Evolutionary conservation across 1,139 yeast species (phyloP).

Genomic region (Debaryomyces sp.): DNA sequence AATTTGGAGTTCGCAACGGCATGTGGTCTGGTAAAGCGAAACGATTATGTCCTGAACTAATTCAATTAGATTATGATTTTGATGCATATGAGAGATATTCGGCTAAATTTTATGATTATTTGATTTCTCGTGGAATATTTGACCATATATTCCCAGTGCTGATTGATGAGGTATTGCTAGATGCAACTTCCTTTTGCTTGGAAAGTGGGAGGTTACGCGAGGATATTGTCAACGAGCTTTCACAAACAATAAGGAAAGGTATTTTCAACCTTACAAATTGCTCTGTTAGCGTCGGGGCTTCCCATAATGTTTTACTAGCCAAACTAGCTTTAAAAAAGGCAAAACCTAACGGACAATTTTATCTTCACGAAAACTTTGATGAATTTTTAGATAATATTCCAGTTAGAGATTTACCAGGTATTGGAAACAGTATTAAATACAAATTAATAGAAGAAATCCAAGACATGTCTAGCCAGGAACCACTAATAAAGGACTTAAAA

Average conservation of each 20-base stretch:
- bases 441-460: constrained; percentile 36
- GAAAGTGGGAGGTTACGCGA: constrained; percentile 12
- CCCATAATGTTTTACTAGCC: constrained; percentile 73
- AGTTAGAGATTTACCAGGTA: constrained; percentile 76
- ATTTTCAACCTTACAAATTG: constrained; percentile 58
- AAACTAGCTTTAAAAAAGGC: constrained; percentile 75
- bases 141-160: constrained; percentile 81
- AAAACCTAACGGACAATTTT: constrained; percentile 73
- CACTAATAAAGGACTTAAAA: constrained; percentile 36
- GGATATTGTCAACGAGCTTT: constrained; percentile 27
- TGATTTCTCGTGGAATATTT: constrained; percentile 50
- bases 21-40: constrained; percentile 82
- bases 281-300: constrained; percentile 77
- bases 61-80: constrained; percentile 72
- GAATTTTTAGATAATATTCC: constrained; percentile 45
- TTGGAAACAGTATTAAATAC: constrained; percentile 60
- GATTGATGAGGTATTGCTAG: constrained; percentile 86
- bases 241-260: constrained; percentile 43
- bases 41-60: constrained; percentile 63
- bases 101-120: constrained; percentile 52
- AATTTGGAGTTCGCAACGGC: constrained; percentile 76
- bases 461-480: constrained; percentile 12
- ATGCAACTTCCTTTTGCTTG: constrained; percentile 49
- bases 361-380: constrained; percentile 32
- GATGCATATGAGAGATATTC: constrained; percentile 62